Evolutionary conservation across 768 basidiomycete species (phyloP), one percentile per base, ranked within the genome.

Genomic region (Leccinum uliginosum): DNA sequence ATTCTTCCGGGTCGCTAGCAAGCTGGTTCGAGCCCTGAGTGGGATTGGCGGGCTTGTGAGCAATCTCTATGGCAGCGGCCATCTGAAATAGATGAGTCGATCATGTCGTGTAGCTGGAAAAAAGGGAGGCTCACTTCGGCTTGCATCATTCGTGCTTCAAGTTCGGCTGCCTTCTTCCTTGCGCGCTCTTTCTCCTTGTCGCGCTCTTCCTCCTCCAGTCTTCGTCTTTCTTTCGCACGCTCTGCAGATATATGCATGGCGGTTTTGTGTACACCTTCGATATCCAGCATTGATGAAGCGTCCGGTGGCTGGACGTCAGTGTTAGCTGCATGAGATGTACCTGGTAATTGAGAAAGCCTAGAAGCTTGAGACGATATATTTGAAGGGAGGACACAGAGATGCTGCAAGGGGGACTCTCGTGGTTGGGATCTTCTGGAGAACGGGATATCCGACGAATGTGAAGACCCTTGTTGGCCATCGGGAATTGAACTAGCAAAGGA

Each of bases 191-290:
- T 83, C 69, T 87, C 86, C 48, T 82, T 86, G 66, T 91, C 85
- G 15, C 92, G 80, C 62, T 89, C 86, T 59, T 85, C 87, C 67
- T 95, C 93, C 62, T 94, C 93, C 51, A 87, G 80, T 64, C 90
- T 86, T 48, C 91, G 76, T 53, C 93, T 78, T 59, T 87, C 81
- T 65, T 83, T 86, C 6, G 93, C 93, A 40, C 91, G 81, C 59
- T 90, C 91, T 2, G 93, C 93, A 6, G 89, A 89, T 54, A 72
- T 81, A 58, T 92, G 91, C 93, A 94, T 93, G 17, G 85, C 74
- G 47, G 84, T 83, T 68, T 89, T 88, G 56, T 81, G 79, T n/a
- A 76, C 81, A 51, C 83, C 83, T 51, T 91, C 87, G 29, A 89
- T 65, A 54, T 84, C 83, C 32, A 75, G 68, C 24, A 59, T 56